Base-by-base conservation (phyloP, 306 rosid species). In the Mucuna pruriens region DNA sequence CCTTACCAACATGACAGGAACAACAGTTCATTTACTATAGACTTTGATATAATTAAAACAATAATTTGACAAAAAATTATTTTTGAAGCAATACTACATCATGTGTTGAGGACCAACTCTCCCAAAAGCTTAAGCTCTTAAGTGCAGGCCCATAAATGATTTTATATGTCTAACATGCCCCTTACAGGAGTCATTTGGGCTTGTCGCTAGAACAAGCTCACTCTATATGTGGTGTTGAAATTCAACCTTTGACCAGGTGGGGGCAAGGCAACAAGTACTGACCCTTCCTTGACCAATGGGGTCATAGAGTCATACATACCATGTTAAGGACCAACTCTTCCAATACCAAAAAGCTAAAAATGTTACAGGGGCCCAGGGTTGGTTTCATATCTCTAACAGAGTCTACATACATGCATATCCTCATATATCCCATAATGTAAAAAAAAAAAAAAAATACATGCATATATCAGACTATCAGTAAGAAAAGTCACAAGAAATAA, bases 371-470 rank as follows among this genome's bases (percentile, higher is more conserved):
- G 44, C 17, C 52, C 63, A 19, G 10, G 16, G 6, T 45, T 46
- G 22, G 61, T 62, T 44, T 23, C 45, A 76, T 19, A 45, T 45
- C 58, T 31, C 61, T 23, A 58, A 42, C 34, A 46, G 33, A 38
- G 38, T 69, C 46, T 58, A 48, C 5, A 16, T 31, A 54, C 19
- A 60, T 26, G 42, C 61, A 19, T 29, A 64, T 23, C 71, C 79
- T 42, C 22, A 46, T 67, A 65, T 57, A 26, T 73, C 51, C 20
- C 76, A 86, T 55, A 82, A 33, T 39, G 54, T 57, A 48, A 66
- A 63, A 42, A 6, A n/a, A n/a, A n/a, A n/a, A n/a, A n/a, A n/a
- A n/a, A 26, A 71, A 62, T 20, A 7, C 52, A 57, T 34, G 19
- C 31, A 60, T 63, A n/a, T n/a, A n/a, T n/a, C n/a, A n/a, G n/a